A percentile compares a stretch with the other conserved stretches of the same genome.
phyloP scores from a whole-genome alignment of 352 stramenopile genomes.

The Aphanomyces stellatus region DNA sequence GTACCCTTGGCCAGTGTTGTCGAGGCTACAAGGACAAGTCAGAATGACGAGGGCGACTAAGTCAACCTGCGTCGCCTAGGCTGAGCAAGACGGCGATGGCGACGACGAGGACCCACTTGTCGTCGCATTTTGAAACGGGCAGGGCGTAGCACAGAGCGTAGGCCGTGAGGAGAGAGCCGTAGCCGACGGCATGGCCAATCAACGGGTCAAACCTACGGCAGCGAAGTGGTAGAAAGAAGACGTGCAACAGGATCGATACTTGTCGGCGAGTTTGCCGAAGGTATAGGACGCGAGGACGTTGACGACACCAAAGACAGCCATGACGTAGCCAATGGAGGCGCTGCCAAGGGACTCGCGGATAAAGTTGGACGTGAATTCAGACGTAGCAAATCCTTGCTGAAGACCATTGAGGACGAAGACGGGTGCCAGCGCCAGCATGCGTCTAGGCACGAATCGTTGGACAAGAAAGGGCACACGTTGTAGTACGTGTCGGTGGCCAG shows the following conservation, averaged over 20 bases:
- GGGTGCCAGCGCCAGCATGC: constrained; percentile 2
- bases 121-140: constrained; percentile 9
- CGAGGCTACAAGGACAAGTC: background rate
- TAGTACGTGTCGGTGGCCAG: background rate
- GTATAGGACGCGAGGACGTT: constrained; percentile 2
- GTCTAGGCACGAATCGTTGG: too few relatives aligned
- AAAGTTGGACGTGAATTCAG: constrained; percentile 16
- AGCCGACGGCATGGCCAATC: background rate
- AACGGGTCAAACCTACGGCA: background rate
- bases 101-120: background rate
- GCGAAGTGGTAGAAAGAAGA: background rate
- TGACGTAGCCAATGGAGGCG: constrained; percentile 15
- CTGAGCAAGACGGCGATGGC: constrained; percentile 7
- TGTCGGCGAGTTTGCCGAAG: constrained; percentile 1
- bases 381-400: constrained; percentile 13
- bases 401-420: constrained; percentile 12
- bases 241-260: background rate
- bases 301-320: constrained; percentile 12
- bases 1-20: constrained; percentile 2
- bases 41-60: background rate
- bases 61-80: constrained; percentile 4
- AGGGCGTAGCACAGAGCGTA: background rate
- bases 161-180: background rate
- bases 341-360: constrained; percentile 6
- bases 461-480: too few relatives aligned